phyloP scores from a whole-genome alignment of 2,329 filamentous ascomycete species.

The Amphichorda felina region DNA sequence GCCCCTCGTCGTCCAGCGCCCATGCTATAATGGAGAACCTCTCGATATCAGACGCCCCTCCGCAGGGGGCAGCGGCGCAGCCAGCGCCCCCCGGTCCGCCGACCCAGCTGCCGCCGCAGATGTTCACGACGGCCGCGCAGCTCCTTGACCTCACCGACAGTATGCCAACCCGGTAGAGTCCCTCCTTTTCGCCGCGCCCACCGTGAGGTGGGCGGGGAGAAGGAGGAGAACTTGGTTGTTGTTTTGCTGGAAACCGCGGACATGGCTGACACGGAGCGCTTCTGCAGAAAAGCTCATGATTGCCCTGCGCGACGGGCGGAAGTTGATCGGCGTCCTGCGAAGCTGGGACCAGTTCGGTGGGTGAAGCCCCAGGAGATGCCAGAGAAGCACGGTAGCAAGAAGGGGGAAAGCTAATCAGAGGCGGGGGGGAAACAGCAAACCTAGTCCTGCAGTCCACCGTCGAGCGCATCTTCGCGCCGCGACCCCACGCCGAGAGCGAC shows the following conservation, averaged over 20 bases:
- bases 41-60: constrained; percentile 35
- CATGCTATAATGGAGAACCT: constrained; percentile 37
- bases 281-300: constrained; percentile 83
- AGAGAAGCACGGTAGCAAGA: too few relatives aligned
- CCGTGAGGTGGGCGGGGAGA: too few relatives aligned
- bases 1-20: too few relatives aligned
- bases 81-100: constrained; percentile 36
- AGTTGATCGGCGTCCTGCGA: constrained; percentile 81
- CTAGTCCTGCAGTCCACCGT: constrained; percentile 87
- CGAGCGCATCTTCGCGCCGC: constrained; percentile 68
- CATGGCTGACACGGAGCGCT: constrained; percentile 11
- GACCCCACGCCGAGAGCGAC: constrained; percentile 16
- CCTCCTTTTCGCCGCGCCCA: too few relatives aligned
- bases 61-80: constrained; percentile 17
- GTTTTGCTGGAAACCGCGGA: too few relatives aligned
- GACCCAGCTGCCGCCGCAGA: constrained; percentile 73
- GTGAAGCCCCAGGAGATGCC: constrained; percentile 11
- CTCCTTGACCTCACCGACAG: constrained; percentile 94
- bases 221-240: background rate
- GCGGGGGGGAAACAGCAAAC: constrained; percentile 51
- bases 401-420: background rate
- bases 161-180: constrained; percentile 38
- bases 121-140: constrained; percentile 97
- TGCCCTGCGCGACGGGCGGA: constrained; percentile 82
- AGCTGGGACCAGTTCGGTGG: constrained; percentile 98